A percentile compares a stretch with the other conserved stretches of the same genome.
Evolutionary conservation across 768 basidiomycete genomes (phyloP).

Genomic region (Harrya chromipes): DNA sequence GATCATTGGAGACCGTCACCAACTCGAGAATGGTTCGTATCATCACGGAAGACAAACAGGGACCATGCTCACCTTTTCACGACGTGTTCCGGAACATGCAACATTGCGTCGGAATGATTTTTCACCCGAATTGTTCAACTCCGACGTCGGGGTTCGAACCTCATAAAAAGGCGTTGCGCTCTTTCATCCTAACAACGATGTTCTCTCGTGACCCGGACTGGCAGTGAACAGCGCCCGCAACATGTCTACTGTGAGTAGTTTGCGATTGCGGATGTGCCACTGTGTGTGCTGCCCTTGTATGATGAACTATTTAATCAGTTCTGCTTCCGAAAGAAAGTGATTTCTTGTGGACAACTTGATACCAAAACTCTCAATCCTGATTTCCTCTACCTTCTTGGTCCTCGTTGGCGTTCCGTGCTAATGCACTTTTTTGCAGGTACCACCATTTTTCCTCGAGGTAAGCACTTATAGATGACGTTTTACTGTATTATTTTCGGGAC

Average conservation of each 20-base stretch:
- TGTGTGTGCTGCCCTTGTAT: constrained; percentile 17
- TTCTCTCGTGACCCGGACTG: background rate
- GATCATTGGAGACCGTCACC: constrained; percentile 71
- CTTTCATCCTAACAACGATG: too few relatives aligned
- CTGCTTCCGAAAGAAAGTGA: constrained; percentile 80
- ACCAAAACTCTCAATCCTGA: constrained; percentile 54
- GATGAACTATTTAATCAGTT: constrained; percentile 64
- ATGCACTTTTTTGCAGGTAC: constrained; percentile 2
- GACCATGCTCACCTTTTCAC: constrained; percentile 31
- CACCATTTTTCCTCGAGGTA: background rate
- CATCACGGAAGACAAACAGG: constrained; percentile 45
- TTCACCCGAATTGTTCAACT: constrained; percentile 1
- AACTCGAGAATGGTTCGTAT: constrained; percentile 71
- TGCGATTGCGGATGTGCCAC: background rate
- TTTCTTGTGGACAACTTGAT: constrained; percentile 69
- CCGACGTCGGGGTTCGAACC: constrained; percentile 33
- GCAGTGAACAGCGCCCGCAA: too few relatives aligned
- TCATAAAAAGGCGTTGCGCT: background rate
- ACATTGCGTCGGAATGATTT: background rate
- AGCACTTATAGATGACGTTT: background rate
- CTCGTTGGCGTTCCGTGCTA: background rate
- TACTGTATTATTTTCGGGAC: constrained; percentile 35
- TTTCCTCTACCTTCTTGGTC: constrained; percentile 7
- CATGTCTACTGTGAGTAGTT: constrained; percentile 12
- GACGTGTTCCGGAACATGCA: too few relatives aligned